Evolutionary conservation across 2,329 filamentous ascomycete genomes (phyloP).

Genomic region (Whalleya microplaca): DNA sequence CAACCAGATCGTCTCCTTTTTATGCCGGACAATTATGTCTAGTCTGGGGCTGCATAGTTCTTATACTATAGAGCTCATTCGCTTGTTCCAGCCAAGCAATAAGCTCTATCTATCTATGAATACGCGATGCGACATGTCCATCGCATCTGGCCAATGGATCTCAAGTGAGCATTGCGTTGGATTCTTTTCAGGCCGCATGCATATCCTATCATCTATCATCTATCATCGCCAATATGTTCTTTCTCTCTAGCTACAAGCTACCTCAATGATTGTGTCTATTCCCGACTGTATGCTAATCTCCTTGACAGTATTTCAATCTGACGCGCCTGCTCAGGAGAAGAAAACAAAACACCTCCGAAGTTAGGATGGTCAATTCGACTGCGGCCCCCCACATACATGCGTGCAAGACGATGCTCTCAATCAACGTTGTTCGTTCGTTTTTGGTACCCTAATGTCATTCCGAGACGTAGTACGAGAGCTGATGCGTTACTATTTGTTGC

Average conservation of each 20-base stretch:
- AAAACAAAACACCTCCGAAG: slow-evolving; percentile 13
- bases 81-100: neutral
- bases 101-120: neutral
- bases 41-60: neutral
- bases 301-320: neutral
- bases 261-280: neutral
- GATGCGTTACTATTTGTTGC: slow-evolving; percentile 22
- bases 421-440: neutral
- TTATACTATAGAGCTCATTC: neutral
- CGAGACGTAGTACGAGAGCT: slow-evolving; percentile 11
- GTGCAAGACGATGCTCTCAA: neutral
- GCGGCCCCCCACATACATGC: no score
- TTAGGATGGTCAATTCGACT: slow-evolving; percentile 4
- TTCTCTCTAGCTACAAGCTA: neutral
- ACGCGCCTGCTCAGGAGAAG: slow-evolving; percentile 11
- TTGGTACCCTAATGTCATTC: neutral
- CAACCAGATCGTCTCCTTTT: neutral
- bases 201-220: neutral
- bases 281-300: neutral
- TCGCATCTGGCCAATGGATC: slow-evolving; percentile 17
- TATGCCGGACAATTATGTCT: neutral
- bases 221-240: neutral
- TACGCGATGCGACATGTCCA: slow-evolving; percentile 10
- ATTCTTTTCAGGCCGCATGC: neutral
- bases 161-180: slow-evolving; percentile 15